Percentiles rank a stretch among this genome's conserved stretches.
These are phyloP conservation scores for Dryas alaskensis DNA, from an alignment of 306 rosid genomes.

Conservation along the genomic window DNA sequence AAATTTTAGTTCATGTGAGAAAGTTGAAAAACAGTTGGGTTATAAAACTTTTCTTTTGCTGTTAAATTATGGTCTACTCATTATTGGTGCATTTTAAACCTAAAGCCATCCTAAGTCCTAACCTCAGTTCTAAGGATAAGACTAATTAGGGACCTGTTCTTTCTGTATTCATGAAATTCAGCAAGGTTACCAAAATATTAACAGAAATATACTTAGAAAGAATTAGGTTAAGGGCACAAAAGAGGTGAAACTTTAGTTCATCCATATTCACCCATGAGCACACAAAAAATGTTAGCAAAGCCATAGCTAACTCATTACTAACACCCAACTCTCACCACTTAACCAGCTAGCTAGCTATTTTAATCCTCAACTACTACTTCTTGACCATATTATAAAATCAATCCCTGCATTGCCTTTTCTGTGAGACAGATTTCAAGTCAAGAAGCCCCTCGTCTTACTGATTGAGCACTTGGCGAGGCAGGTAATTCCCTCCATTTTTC, in stretches of 20 bases:
- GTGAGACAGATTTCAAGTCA: not conserved
- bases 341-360: conserved; percentile 13
- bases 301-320: conserved; percentile 8
- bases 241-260: conserved; percentile 24
- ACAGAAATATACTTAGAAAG: not conserved
- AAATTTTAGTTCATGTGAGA: too few species aligned
- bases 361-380: conserved; percentile 24
- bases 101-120: too few species aligned
- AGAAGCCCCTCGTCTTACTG: too few species aligned
- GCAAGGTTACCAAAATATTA: not conserved
- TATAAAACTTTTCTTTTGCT: not conserved
- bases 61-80: not conserved
- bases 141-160: too few species aligned
- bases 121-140: too few species aligned
- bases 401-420: conserved; percentile 16
- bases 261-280: conserved; percentile 1
- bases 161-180: too few species aligned
- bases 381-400: conserved; percentile 29
- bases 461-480: too few species aligned
- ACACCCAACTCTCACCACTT: conserved; percentile 11
- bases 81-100: too few species aligned
- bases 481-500: not conserved
- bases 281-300: conserved; percentile 38
- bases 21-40: not conserved
- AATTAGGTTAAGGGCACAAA: conserved; percentile 37